A percentile compares a stretch with the other conserved stretches of the same genome.
These are phyloP conservation scores for Phytopythium oedochilum DNA, from an alignment of 352 stramenopile species.

Conservation along the genomic window DNA sequence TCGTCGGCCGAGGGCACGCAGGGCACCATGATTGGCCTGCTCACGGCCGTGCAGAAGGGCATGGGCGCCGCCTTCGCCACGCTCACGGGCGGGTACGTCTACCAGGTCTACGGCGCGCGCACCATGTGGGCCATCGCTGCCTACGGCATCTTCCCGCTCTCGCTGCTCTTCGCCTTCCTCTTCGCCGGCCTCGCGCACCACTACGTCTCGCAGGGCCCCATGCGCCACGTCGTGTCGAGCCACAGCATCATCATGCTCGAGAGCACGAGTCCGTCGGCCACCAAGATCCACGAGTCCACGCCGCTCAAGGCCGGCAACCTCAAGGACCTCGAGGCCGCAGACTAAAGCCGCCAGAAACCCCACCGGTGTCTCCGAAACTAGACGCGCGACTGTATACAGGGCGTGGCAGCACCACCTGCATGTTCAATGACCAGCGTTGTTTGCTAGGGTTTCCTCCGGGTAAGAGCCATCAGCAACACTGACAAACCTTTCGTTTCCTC, in stretches of 20 bases:
- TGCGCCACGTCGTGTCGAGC: constrained; percentile 6
- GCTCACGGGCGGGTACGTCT: constrained; percentile 66
- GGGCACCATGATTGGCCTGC: constrained; percentile 67
- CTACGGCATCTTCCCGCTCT: constrained; percentile 42
- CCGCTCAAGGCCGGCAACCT: constrained; percentile 5
- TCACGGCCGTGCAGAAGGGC: constrained; percentile 63
- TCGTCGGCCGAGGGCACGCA: constrained; percentile 54
- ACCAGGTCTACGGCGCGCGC: constrained; percentile 48
- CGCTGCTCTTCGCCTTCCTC: constrained; percentile 33
- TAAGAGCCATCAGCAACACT: neutral
- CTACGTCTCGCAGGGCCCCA: constrained; percentile 14
- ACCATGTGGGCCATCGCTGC: constrained; percentile 58
- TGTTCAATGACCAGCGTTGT: neutral
- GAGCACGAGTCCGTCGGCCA: constrained; percentile 2
- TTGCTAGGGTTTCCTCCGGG: neutral
- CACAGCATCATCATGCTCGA: constrained; percentile 11
- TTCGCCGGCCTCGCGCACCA: constrained; percentile 40
- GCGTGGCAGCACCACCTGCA: neutral
- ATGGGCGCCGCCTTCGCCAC: constrained; percentile 55
- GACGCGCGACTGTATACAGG: neutral
- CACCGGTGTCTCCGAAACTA: neutral
- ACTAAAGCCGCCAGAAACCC: neutral
- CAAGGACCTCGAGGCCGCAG: constrained; percentile 4
- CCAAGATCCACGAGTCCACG: constrained; percentile 7
- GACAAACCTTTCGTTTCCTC: neutral